A percentile compares a stretch with the other conserved stretches of the same genome.
Evolutionary conservation across 345 rosid species (phyloP).

Genomic region (Lumnitzera racemosa): DNA sequence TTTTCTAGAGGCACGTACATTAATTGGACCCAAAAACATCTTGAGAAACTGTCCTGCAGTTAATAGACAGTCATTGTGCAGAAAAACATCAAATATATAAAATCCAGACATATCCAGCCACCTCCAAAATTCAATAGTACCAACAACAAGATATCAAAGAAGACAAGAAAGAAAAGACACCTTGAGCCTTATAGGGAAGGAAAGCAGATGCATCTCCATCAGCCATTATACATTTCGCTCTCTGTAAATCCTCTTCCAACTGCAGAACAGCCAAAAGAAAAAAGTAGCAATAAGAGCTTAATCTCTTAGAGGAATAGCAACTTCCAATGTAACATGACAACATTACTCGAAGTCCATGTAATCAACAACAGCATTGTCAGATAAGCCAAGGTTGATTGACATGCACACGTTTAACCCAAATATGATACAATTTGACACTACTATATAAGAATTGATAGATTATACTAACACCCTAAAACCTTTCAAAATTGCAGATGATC

Average conservation of each 20-base stretch:
- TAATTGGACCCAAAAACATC: conserved; percentile 91
- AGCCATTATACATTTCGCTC: conserved; percentile 54
- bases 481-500: too few species aligned
- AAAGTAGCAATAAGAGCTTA: too few species aligned
- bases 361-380: neutral
- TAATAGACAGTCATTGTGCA: too few species aligned
- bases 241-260: conserved; percentile 79
- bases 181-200: conserved; percentile 70
- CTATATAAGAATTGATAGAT: too few species aligned
- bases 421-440: too few species aligned
- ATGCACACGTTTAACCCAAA: too few species aligned
- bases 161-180: conserved; percentile 10
- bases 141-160: neutral
- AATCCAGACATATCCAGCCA: neutral
- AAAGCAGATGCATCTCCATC: conserved; percentile 87
- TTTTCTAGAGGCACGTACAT: conserved; percentile 88
- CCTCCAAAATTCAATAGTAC: neutral
- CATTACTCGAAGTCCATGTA: neutral
- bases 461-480: too few species aligned
- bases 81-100: neutral
- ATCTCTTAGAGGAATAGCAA: too few species aligned
- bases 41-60: conserved; percentile 50
- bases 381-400: neutral
- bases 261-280: conserved; percentile 12
- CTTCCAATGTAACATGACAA: too few species aligned